Percentiles rank a stretch among this genome's conserved stretches.
These are phyloP conservation scores for Globisporangium nagaii DNA, from an alignment of 352 stramenopile genomes.

Conservation along the genomic window DNA sequence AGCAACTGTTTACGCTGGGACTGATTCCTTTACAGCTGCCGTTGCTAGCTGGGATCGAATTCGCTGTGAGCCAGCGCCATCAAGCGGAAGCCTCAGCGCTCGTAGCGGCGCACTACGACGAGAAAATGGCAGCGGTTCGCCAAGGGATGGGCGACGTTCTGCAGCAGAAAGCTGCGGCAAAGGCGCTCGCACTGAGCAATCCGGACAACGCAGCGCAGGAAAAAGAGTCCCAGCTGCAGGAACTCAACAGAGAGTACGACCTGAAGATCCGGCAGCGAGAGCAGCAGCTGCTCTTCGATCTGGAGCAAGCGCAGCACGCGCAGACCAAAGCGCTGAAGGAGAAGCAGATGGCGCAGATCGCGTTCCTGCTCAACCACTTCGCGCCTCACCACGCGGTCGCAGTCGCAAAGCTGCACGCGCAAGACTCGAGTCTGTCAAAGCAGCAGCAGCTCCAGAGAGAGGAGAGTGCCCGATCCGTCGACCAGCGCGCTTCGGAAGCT, in stretches of 20 bases:
- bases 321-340: conserved; percentile 32
- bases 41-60: conserved; percentile 45
- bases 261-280: conserved; percentile 32
- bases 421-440: not conserved
- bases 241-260: conserved; percentile 40
- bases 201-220: conserved; percentile 5
- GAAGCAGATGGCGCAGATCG: conserved; percentile 38
- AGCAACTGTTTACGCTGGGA: conserved; percentile 44
- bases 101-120: conserved; percentile 19
- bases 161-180: conserved; percentile 44
- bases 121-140: conserved; percentile 18
- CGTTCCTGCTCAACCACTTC: conserved; percentile 41
- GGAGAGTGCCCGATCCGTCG: no score
- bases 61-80: conserved; percentile 52
- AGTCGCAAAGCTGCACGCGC: conserved; percentile 2
- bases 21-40: conserved; percentile 48
- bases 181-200: conserved; percentile 22
- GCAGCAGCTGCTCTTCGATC: conserved; percentile 13
- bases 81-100: conserved; percentile 39
- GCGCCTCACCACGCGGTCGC: conserved; percentile 17
- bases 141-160: conserved; percentile 31
- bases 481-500: not conserved
- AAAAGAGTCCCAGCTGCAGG: conserved; percentile 14
- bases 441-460: conserved; percentile 16
- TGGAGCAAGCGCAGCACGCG: conserved; percentile 20